Base-by-base conservation (phyloP, 176 grass and related monocot genomes). In the Zoysia pacifica region DNA sequence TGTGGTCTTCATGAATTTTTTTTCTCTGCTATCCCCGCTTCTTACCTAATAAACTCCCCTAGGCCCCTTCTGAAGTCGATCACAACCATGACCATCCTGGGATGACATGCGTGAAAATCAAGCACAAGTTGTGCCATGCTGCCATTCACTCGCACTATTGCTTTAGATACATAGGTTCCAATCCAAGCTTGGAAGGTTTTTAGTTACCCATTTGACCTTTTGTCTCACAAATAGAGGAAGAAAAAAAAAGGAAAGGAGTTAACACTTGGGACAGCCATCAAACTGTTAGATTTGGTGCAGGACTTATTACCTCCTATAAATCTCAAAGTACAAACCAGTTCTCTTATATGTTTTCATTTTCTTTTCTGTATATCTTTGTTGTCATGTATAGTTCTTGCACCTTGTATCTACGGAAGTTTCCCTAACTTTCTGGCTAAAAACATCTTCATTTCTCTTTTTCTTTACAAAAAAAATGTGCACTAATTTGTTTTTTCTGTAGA, bases 401-500 rank as follows among this genome's bases (percentile, higher is more conserved):
- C 3, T 49, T 56, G 64, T 41, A 48, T 64, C 11, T 49, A 18
- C 15, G 56, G 28, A 82, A 56, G 28, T 72, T 47, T 66, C 37
- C 37, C 13, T 65, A 71, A 71, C 56, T 84, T 79, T 46, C 16
- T 70, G 3, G 70, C 18, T 11, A 60, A 74, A 77, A 62, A 19
- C 46, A 49, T 62, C 60, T 50, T 37, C 16, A 48, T 51, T 6
- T 9, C 9, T 9, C 4, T 72, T 39, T 19, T 16, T 36, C 62
- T 50, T 3, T 62, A 18, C 65, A 67, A n/a, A 5, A 48, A 28
- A 28, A 28, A 28, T 52, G 42, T 73, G 59, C 69, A 2, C 13
- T 35, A 75, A 14, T 80, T 42, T 65, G 40, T 47, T 46, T 68
- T 65, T 81, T 86, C 64, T 74, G 28, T 45, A 99, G 96, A 81